Conservation (phyloP, 2,329 filamentous ascomycete species). For the Hymenotorrendiella dingleyae region DNA sequence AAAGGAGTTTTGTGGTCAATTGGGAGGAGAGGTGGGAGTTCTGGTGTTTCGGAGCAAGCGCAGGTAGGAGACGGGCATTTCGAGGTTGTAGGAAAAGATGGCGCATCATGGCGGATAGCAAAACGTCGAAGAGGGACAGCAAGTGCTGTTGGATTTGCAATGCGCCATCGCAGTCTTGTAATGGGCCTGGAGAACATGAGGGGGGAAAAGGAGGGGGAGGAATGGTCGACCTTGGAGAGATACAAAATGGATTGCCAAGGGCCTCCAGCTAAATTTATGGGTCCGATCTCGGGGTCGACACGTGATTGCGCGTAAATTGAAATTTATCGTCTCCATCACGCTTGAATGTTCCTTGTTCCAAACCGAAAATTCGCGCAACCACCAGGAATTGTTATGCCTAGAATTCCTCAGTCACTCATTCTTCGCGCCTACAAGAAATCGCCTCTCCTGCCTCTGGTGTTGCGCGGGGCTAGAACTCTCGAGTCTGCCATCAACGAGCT, state of each 20-base stretch:
- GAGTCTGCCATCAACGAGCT: slow-evolving; percentile 62
- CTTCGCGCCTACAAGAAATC: slow-evolving; percentile 48
- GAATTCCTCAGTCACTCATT: slow-evolving; percentile 53
- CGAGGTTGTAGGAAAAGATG: slow-evolving; percentile 24
- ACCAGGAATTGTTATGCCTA: slow-evolving; percentile 47
- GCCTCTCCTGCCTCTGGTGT: slow-evolving; percentile 51
- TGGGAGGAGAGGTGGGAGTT: slow-evolving; percentile 59
- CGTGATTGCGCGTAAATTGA: not conserved
- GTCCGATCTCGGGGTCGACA: not conserved
- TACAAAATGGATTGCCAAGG: not conserved
- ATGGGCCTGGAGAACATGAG: slow-evolving; percentile 20
- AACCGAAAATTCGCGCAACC: not conserved
- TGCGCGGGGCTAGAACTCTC: slow-evolving; percentile 58
- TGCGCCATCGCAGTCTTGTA: slow-evolving; percentile 14
- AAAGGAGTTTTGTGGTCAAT: slow-evolving; percentile 68
- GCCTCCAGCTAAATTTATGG: not conserved
- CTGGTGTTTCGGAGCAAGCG: slow-evolving; percentile 61
- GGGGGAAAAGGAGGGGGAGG: not conserved
- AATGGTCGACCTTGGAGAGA: not conserved
- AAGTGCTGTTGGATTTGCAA: not conserved
- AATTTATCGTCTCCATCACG: not conserved
- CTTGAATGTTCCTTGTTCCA: not conserved
- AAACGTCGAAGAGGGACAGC: not conserved
- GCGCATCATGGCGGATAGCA: slow-evolving; percentile 7
- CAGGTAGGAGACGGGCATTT: slow-evolving; percentile 72